These are phyloP conservation scores for Cochlearia excelsa DNA, from an alignment of 345 rosid genomes.

Conservation along the genomic window DNA sequence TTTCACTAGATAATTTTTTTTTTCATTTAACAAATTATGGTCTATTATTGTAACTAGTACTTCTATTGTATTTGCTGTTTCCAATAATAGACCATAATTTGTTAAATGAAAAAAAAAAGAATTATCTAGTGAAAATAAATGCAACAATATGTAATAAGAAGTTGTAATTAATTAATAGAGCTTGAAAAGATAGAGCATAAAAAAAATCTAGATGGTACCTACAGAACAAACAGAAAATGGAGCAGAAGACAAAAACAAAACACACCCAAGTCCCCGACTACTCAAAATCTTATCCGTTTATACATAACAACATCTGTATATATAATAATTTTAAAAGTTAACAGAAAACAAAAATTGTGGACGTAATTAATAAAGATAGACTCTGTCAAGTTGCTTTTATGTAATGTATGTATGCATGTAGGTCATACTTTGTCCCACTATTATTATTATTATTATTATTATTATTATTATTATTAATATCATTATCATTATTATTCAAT, in stretches of 20 bases:
- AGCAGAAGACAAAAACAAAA: constrained; percentile 36
- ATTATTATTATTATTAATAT: too few relatives aligned
- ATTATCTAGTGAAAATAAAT: constrained; percentile 3
- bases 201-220: constrained; percentile 35
- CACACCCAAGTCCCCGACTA: constrained; percentile 32
- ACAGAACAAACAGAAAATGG: constrained; percentile 32
- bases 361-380: constrained; percentile 31
- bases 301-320: constrained; percentile 10
- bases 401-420: constrained; percentile 28
- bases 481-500: constrained; percentile 27
- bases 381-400: constrained; percentile 34
- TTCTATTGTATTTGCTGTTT: background rate
- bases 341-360: constrained; percentile 23
- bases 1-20: background rate
- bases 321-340: constrained; percentile 13
- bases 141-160: constrained; percentile 5
- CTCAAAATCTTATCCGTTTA: constrained; percentile 35
- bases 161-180: constrained; percentile 10
- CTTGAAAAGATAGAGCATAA: constrained; percentile 32
- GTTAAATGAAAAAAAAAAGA: background rate
- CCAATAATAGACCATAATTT: background rate
- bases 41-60: constrained; percentile 21
- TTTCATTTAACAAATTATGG: background rate
- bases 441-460: background rate
- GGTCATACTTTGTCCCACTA: constrained; percentile 32